These are phyloP conservation scores for Amesomyces nigricolor DNA, from an alignment of 2,329 filamentous ascomycete genomes.

Conservation along the genomic window DNA sequence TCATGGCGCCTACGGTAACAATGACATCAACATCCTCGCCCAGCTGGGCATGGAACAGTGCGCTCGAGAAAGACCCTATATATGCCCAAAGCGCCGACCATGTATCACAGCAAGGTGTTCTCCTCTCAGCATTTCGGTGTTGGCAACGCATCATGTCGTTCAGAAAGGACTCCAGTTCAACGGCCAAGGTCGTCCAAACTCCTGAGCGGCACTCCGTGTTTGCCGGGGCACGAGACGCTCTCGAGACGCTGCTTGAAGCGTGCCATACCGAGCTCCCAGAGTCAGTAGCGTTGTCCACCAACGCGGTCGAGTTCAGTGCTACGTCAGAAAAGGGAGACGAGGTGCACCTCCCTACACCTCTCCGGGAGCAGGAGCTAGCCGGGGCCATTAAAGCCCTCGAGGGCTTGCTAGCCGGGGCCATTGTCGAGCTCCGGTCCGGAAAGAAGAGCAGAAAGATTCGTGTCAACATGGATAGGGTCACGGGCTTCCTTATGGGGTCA, in stretches of 20 bases:
- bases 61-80: not conserved
- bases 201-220: conserved; percentile 29
- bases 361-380: conserved; percentile 37
- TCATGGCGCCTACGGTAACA: conserved; percentile 6
- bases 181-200: not conserved
- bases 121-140: conserved; percentile 15
- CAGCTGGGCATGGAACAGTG: conserved; percentile 9
- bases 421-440: conserved; percentile 51
- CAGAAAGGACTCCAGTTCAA: conserved; percentile 2
- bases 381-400: conserved; percentile 54
- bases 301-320: conserved; percentile 30
- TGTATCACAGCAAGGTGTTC: conserved; percentile 11
- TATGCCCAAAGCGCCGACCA: not conserved
- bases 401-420: conserved; percentile 52
- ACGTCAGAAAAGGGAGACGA: conserved; percentile 28
- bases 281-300: conserved; percentile 28
- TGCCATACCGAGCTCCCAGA: conserved; percentile 31
- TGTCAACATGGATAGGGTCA: conserved; percentile 48
- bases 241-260: conserved; percentile 27
- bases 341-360: conserved; percentile 37
- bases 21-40: conserved; percentile 12
- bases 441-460: conserved; percentile 37
- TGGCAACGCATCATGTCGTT: conserved; percentile 10
- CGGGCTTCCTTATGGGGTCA: conserved; percentile 53
- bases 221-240: conserved; percentile 29